Evolutionary conservation across 2,329 filamentous ascomycete species (phyloP), one percentile per base, ranked within the genome.

Genomic region (Ceratocystis albifundus): DNA sequence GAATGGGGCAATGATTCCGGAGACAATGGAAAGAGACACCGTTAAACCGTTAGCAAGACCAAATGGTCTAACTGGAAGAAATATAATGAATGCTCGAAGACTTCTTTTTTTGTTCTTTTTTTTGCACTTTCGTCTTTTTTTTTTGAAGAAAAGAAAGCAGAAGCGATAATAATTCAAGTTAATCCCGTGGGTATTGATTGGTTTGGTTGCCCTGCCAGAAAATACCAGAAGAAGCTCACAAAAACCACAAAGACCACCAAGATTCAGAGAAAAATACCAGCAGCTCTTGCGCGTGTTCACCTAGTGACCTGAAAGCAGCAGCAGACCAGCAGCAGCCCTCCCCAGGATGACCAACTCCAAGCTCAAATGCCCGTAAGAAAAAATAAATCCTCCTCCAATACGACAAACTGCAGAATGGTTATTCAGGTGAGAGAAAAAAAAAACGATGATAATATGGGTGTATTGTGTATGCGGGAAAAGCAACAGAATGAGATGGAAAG

Each of bases 301-400:
- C 61, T 63, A 46, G 61, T 48, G 61, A 63, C 61, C 61, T 63
- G 45, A 63, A 63, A 48, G 25, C 41, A 41, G 36, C 36, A 41
- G 36, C 10, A 41, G 36, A 41, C 36, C 30, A 7, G 30, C 6
- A 32, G 32, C 59, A 62, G 41, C 36, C 59, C 32, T 62, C 61
- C 53, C 53, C 53, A 57, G 46, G 46, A 62, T 25, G 62, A 36
- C 65, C 62, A 66, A n/a, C 65, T 41, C 62, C 41, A 66, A 66
- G 65, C 65, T 66, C 65, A 66, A 57, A 66, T 67, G 30, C 48
- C 66, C 53, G 41, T 46, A 65, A 65, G 32, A 67, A 67, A 67
- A 46, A 50, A 63, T 22, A 61, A 22, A 22, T 64, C 64, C 50
- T 66, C 67, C 67, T 48, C 64, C 41, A 66, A 68, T 44, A 65